Evolutionary conservation across 1,139 yeast genomes (phyloP).

Genomic region (Eremothecium sinecaudum): DNA sequence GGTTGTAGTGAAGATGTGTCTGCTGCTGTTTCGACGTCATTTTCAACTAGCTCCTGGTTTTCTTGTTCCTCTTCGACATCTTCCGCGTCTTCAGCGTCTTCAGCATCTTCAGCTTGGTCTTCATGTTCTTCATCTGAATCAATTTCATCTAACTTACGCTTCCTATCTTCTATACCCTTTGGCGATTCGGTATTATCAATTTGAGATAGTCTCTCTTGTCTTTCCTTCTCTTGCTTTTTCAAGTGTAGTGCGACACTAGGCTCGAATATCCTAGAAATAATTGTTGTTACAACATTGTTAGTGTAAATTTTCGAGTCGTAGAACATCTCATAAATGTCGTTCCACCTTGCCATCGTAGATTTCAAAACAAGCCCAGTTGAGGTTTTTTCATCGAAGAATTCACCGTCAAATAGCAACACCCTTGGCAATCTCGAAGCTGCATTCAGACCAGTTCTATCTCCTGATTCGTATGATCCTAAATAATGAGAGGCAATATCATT

Average conservation of each 20-base stretch:
- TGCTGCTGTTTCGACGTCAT: constrained; percentile 8
- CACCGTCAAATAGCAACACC: constrained; percentile 23
- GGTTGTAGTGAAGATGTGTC: constrained; percentile 36
- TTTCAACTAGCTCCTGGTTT: constrained; percentile 15
- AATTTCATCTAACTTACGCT: constrained; percentile 33
- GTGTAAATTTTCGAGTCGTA: constrained; percentile 38
- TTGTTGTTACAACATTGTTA: constrained; percentile 40
- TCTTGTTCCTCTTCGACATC: constrained; percentile 17
- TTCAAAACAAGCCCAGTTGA: constrained; percentile 35
- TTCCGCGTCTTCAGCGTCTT: constrained; percentile 11
- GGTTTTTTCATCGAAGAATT: constrained; percentile 25
- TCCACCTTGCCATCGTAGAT: constrained; percentile 65
- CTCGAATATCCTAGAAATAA: constrained; percentile 45
- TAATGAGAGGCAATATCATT: constrained; percentile 26
- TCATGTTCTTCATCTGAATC: constrained; percentile 17
- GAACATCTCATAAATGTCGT: constrained; percentile 45
- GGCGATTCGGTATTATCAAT: constrained; percentile 4
- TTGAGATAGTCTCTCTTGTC: neutral
- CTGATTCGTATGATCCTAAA: constrained; percentile 1
- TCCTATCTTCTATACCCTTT: constrained; percentile 22
- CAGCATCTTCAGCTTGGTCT: constrained; percentile 12
- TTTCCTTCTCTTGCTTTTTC: constrained; percentile 21
- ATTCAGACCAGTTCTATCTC: constrained; percentile 16
- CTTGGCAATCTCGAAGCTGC: constrained; percentile 18
- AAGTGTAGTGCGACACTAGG: constrained; percentile 34